phyloP scores from a whole-genome alignment of 805 yeast genomes.

The Saccharomycopsis babjevae region DNA sequence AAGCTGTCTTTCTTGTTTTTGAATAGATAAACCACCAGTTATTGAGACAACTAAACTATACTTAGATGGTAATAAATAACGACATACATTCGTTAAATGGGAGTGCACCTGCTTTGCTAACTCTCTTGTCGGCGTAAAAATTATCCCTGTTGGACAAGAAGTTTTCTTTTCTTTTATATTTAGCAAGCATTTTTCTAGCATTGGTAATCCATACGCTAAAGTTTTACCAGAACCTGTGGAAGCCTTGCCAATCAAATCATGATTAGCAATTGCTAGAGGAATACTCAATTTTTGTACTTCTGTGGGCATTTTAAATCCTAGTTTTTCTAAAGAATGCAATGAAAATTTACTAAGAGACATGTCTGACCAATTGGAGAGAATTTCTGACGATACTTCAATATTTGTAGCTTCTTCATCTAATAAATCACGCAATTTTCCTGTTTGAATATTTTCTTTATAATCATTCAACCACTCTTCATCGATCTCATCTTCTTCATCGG shows the following conservation, averaged over 20 bases:
- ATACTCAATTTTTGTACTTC: conserved; percentile 71
- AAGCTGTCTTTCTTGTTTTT: conserved; percentile 79
- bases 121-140: conserved; percentile 94
- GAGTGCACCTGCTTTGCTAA: conserved; percentile 87
- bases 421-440: conserved; percentile 20
- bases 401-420: conserved; percentile 21
- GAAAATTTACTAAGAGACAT: conserved; percentile 42
- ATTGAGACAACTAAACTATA: conserved; percentile 54
- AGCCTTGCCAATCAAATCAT: conserved; percentile 90
- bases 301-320: conserved; percentile 64
- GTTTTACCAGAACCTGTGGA: conserved; percentile 98
- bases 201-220: conserved; percentile 88
- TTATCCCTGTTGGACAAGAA: conserved; percentile 55
- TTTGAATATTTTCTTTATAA: conserved; percentile 26
- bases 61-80: conserved; percentile 38
- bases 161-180: conserved; percentile 22
- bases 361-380: conserved; percentile 53
- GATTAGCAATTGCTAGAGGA: conserved; percentile 62
- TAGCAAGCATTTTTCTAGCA: conserved; percentile 53
- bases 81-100: conserved; percentile 47
- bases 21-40: conserved; percentile 93
- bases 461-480: conserved; percentile 23
- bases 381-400: conserved; percentile 23
- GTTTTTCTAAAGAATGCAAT: conserved; percentile 47
- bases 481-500: conserved; percentile 11